Evolutionary conservation across 2,329 filamentous ascomycete genomes (phyloP), one percentile per base, ranked within the genome.

Genomic region (Lachnellula cervina): DNA sequence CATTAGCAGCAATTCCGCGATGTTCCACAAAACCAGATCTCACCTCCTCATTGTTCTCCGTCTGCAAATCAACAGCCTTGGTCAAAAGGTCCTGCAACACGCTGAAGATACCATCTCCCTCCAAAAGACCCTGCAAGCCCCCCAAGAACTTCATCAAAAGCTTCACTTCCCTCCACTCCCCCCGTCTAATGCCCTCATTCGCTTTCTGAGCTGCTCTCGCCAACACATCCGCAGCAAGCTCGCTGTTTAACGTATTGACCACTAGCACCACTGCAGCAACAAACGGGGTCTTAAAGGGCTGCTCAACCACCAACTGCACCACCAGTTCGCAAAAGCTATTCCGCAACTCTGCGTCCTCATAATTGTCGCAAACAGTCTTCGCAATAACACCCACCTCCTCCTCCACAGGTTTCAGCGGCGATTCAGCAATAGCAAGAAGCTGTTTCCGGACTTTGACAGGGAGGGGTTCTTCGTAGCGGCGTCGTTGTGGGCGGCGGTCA

Each of bases 201-300:
- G 87, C 75, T 50, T 79, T 77, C 37, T 77, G 75, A 1, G 80
- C 80, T 44, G 86, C 76, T 62, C 81, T 83, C 51, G 75, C 78
- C 62, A 97, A 77, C 19, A 96, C 77, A 61, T 90, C 83, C 38
- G 80, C 79, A 34, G 87, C 82, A 37, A 96, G 78, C 62, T 94
- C 88, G 4, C 87, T 79, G 68, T 90, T 90, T 65, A 88, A 75
- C 25, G 83, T 81, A 74, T 97, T 97, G 62, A 86, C 81, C 55
- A 90, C 81, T 56, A 96, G 80, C 44, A 95, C 81, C 14, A 93
- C 86, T 19, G 89, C 90, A 9, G 92, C 91, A 38, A 96, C 81
- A 70, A 97, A 97, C 0, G 94, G 93, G n/a, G 91, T 95, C 78
- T 97, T 97, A 72, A 99, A 87, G 1, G 94, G 94, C 74, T 99